Evolutionary conservation across 768 basidiomycete species (phyloP).

Genomic region (Termitomyces sp.): DNA sequence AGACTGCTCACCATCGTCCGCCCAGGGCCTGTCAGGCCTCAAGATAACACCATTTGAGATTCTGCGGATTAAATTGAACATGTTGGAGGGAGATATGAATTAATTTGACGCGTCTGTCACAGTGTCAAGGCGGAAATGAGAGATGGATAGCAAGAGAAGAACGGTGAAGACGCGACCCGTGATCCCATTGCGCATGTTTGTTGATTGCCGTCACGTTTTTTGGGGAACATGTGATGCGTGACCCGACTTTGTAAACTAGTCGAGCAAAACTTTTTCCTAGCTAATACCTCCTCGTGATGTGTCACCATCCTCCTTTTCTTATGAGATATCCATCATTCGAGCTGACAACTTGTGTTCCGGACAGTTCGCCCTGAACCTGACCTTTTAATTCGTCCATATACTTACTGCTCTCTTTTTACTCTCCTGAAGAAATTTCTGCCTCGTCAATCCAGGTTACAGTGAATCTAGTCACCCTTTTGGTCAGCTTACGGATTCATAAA

Average conservation of each 20-base stretch:
- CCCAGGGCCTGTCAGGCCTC: slow-evolving; percentile 73
- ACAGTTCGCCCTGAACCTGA: background rate
- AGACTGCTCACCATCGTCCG: slow-evolving; percentile 63
- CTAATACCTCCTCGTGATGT: background rate
- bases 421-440: background rate
- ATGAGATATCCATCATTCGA: background rate
- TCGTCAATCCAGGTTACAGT: background rate
- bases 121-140: background rate
- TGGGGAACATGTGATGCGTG: background rate
- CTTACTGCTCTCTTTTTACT: background rate
- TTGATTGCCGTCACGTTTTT: background rate
- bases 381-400: background rate
- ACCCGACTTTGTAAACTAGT: too few species aligned
- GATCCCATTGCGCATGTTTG: background rate
- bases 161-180: background rate
- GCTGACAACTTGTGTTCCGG: background rate
- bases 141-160: background rate
- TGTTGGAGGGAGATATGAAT: slow-evolving; percentile 18
- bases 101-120: background rate
- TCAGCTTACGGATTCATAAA: too few species aligned
- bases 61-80: slow-evolving; percentile 72
- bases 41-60: slow-evolving; percentile 69
- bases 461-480: background rate
- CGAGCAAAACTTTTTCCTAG: background rate
- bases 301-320: background rate